Conservation (phyloP, 2,329 filamentous ascomycete species). For the Xylariaceae sp. region DNA sequence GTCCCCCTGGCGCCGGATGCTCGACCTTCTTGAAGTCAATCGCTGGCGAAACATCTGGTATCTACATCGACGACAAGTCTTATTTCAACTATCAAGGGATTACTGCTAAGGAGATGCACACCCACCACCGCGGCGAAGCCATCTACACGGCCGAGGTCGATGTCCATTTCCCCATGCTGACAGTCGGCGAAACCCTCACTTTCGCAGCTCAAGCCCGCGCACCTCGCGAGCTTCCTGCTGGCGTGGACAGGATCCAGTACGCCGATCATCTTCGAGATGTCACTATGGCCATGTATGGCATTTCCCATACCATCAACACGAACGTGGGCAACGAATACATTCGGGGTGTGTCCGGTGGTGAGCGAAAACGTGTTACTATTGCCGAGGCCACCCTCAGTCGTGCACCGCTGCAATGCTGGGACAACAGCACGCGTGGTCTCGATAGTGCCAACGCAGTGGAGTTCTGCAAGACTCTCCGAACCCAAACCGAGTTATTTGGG, state of each 20-base stretch:
- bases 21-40: constrained; percentile 84
- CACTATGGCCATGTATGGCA: constrained; percentile 73
- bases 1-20: constrained; percentile 71
- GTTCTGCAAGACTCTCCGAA: constrained; percentile 67
- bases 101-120: constrained; percentile 71
- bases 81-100: constrained; percentile 84
- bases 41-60: constrained; percentile 77
- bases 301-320: constrained; percentile 70
- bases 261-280: constrained; percentile 66
- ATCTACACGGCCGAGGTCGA: constrained; percentile 87
- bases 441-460: constrained; percentile 75
- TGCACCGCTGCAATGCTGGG: constrained; percentile 63
- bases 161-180: constrained; percentile 74
- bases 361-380: constrained; percentile 66
- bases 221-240: constrained; percentile 59
- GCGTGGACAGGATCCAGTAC: constrained; percentile 53
- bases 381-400: constrained; percentile 59
- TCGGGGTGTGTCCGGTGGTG: constrained; percentile 71
- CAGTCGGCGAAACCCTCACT: constrained; percentile 74
- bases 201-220: constrained; percentile 72
- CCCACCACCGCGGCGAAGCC: constrained; percentile 75
- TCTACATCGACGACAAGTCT: constrained; percentile 66
- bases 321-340: constrained; percentile 73
- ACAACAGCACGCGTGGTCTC: constrained; percentile 72
- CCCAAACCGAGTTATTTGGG: constrained; percentile 63